These are phyloP conservation scores for Aspergillus carlsbadensis DNA, from an alignment of 495 filamentous ascomycete genomes.

Conservation along the genomic window DNA sequence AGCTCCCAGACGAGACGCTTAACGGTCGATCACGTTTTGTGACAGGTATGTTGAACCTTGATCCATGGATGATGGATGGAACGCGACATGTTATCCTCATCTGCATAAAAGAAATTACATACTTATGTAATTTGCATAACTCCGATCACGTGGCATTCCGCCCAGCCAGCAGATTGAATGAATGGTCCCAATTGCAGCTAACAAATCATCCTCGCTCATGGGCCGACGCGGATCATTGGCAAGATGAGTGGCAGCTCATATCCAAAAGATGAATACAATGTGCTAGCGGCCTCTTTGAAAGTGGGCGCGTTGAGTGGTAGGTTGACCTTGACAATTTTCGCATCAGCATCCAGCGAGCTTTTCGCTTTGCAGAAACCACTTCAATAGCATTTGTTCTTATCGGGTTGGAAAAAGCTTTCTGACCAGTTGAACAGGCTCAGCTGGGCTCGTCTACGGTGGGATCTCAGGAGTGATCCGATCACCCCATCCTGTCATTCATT, in stretches of 20 bases:
- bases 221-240: constrained; percentile 10
- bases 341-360: neutral
- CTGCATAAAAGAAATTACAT: no score
- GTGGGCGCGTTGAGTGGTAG: constrained; percentile 53
- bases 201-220: neutral
- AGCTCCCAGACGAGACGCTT: no score
- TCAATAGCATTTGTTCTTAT: no score
- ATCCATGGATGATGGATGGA: no score
- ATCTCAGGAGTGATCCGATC: constrained; percentile 66
- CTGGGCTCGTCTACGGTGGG: constrained; percentile 72
- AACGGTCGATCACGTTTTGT: no score
- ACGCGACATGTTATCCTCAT: no score
- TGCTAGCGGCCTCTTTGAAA: constrained; percentile 45
- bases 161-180: constrained; percentile 27
- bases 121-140: neutral
- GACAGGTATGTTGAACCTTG: no score
- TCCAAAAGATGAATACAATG: constrained; percentile 19
- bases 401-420: no score
- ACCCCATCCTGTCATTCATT: constrained; percentile 65
- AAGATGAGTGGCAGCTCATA: constrained; percentile 33
- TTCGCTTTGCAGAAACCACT: neutral
- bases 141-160: neutral
- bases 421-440: constrained; percentile 49
- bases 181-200: constrained; percentile 20
- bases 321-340: constrained; percentile 32